Percentiles rank a stretch among this genome's conserved stretches.
These are phyloP conservation scores for Hypomyces rosellus DNA, from an alignment of 2,329 filamentous ascomycete species.

Conservation along the genomic window DNA sequence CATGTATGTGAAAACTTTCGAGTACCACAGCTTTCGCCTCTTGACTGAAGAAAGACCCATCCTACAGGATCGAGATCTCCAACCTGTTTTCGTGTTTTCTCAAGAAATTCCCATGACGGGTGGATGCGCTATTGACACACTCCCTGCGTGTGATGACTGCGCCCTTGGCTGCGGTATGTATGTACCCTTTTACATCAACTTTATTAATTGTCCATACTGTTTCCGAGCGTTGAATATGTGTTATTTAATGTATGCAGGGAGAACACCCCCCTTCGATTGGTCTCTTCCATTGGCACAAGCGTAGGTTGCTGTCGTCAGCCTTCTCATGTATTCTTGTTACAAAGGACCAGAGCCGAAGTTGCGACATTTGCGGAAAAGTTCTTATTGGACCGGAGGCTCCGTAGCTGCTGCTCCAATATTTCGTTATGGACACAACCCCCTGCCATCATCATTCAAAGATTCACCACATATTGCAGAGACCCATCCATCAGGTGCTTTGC, in stretches of 20 bases:
- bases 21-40: not conserved
- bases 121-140: not conserved
- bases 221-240: not conserved
- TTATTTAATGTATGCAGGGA: constrained; percentile 2
- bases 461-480: not conserved
- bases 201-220: no score
- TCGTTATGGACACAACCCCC: no score
- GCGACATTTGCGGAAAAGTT: no score
- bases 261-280: no score
- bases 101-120: constrained; percentile 2
- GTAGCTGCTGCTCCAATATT: no score
- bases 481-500: not conserved
- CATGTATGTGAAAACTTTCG: not conserved
- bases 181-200: no score
- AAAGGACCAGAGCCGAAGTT: no score
- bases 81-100: constrained; percentile 1
- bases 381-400: no score
- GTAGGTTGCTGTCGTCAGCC: no score
- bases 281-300: no score
- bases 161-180: not conserved
- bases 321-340: no score
- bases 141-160: not conserved
- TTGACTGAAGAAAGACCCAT: constrained; percentile 1
- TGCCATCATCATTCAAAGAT: no score
- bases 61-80: constrained; percentile 9